These are phyloP conservation scores for Verbascum thapsus DNA, from an alignment of 257 asterid genomes.

Conservation along the genomic window DNA sequence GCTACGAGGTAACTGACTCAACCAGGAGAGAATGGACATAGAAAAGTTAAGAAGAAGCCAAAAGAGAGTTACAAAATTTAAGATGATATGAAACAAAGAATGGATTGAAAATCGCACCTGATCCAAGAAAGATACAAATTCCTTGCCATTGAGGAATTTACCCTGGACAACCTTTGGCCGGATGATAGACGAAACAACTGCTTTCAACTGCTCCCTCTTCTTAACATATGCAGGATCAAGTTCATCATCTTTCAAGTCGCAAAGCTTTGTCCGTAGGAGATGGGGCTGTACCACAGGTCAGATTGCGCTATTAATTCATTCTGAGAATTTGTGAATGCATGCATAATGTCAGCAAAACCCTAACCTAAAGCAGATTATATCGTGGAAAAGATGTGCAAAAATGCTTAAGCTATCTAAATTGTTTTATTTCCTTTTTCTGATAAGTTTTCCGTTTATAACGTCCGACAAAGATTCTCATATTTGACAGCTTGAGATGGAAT, in stretches of 20 bases:
- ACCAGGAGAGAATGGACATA: too few relatives aligned
- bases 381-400: neutral
- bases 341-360: slow-evolving; percentile 17
- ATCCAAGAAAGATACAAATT: slow-evolving; percentile 79
- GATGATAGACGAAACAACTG: slow-evolving; percentile 71
- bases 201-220: slow-evolving; percentile 80
- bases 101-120: slow-evolving; percentile 63
- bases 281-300: slow-evolving; percentile 75
- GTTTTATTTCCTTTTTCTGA: neutral
- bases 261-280: slow-evolving; percentile 89
- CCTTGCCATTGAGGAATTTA: slow-evolving; percentile 85
- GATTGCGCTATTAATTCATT: slow-evolving; percentile 26
- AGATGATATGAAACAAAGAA: slow-evolving; percentile 18
- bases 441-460: too few relatives aligned
- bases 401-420: neutral
- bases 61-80: neutral
- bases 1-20: too few relatives aligned
- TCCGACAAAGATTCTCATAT: neutral
- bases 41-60: too few relatives aligned
- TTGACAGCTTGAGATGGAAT: neutral
- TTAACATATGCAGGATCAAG: slow-evolving; percentile 79
- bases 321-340: slow-evolving; percentile 17
- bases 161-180: slow-evolving; percentile 99
- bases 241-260: slow-evolving; percentile 87
- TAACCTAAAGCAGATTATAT: slow-evolving; percentile 7